Percentiles rank a stretch among this genome's conserved stretches.
These are phyloP conservation scores for Geotrichum klebahnii DNA, from an alignment of 1,139 yeast species.

Conservation along the genomic window DNA sequence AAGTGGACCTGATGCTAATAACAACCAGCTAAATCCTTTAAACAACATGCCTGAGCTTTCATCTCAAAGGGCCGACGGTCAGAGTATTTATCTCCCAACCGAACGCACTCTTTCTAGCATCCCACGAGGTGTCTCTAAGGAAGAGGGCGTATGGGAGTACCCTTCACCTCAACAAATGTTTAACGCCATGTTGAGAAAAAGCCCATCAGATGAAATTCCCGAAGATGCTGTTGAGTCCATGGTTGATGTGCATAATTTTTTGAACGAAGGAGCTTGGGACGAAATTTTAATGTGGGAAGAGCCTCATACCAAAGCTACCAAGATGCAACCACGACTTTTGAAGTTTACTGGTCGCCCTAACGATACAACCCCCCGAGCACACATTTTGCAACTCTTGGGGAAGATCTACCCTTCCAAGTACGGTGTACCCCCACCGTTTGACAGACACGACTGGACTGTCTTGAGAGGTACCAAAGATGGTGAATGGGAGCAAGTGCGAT, in stretches of 20 bases:
- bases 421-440: slow-evolving; percentile 84
- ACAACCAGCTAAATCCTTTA: slow-evolving; percentile 53
- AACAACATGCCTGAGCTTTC: slow-evolving; percentile 84
- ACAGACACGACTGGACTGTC: slow-evolving; percentile 98
- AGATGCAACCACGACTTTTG: slow-evolving; percentile 66
- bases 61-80: slow-evolving; percentile 75
- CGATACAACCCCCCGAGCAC: slow-evolving; percentile 85
- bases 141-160: slow-evolving; percentile 87
- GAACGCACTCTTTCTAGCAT: slow-evolving; percentile 79
- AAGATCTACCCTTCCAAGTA: slow-evolving; percentile 67
- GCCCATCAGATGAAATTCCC: slow-evolving; percentile 74
- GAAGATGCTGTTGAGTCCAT: slow-evolving; percentile 95
- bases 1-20: slow-evolving; percentile 33
- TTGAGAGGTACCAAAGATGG: slow-evolving; percentile 53
- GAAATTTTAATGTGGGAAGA: slow-evolving; percentile 91
- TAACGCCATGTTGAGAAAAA: slow-evolving; percentile 93
- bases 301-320: slow-evolving; percentile 49
- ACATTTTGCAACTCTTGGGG: slow-evolving; percentile 61
- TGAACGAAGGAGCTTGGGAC: slow-evolving; percentile 97
- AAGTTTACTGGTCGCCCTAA: slow-evolving; percentile 91
- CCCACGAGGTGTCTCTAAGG: slow-evolving; percentile 70
- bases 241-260: slow-evolving; percentile 95
- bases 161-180: slow-evolving; percentile 99
- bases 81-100: slow-evolving; percentile 69
- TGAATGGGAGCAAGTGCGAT: slow-evolving; percentile 64